Evolutionary conservation across 2,329 filamentous ascomycete genomes (phyloP), one percentile per base, ranked within the genome.

Genomic region (Akanthomyces muscarius): DNA sequence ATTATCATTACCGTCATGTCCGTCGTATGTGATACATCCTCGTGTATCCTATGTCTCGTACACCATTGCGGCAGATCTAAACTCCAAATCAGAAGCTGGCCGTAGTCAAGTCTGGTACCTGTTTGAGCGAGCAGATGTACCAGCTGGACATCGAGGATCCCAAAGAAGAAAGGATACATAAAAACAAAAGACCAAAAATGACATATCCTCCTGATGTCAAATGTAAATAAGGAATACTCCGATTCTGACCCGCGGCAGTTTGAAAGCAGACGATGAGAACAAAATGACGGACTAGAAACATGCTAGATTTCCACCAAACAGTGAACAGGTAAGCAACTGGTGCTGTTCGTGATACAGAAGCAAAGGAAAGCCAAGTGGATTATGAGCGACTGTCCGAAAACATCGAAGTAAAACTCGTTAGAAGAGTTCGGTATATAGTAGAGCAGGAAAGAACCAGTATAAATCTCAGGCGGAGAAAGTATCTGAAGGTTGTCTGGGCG

Each of bases 341-440:
- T 61, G 51, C 42, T 7, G 25, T 25, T 38, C 33, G 41, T 42
- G n/a, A 44, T 44, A 57, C 33, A 62, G 18, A 57, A 62, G 61
- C 36, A 50, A 56, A 50, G 47, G 33, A 42, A 45, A 50, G 41
- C 45, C 30, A 38, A 54, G 41, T 21, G 30, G n/a, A 16, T 47
- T 13, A 54, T 23, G n/a, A 55, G 59, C 41, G 36, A 36, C 14
- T n/a, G 42, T 30, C 21, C 45, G 13, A 14, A 51, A 51, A 8
- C 8, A 36, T 41, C 48, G 7, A 51, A 11, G 23, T 38, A 10
- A 33, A 60, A 48, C 56, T 57, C 38, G 50, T n/a, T 1, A 18
- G 52, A 28, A 33, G 18, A 16, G 42, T 48, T 45, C n/a, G 55
- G 55, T 28, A 53, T 42, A 44, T 36, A 44, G 16, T 36, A 36